Conservation (phyloP, 805 yeast species). For the Saturnispora serradocipensis region DNA sequence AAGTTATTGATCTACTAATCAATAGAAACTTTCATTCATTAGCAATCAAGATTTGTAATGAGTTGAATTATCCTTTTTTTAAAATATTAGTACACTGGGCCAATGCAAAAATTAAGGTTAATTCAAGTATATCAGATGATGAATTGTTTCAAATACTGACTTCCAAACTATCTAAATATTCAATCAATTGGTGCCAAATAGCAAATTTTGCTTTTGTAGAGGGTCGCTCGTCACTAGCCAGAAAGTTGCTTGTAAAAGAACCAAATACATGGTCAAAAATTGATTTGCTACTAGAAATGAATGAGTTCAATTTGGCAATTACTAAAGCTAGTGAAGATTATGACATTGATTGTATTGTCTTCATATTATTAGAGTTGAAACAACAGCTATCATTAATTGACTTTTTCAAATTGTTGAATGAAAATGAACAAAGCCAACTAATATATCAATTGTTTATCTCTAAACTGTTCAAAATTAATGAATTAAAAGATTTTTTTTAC, state of each 20-base stretch:
- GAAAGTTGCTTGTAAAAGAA: constrained; percentile 59
- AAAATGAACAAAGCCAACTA: constrained; percentile 8
- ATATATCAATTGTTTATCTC: not conserved
- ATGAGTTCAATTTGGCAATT: constrained; percentile 53
- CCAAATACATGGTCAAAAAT: constrained; percentile 53
- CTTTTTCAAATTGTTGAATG: constrained; percentile 57
- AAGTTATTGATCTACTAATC: constrained; percentile 47
- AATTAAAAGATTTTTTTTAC: constrained; percentile 46
- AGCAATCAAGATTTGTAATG: constrained; percentile 51
- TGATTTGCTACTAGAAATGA: constrained; percentile 56
- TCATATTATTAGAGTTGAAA: constrained; percentile 46
- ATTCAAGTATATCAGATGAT: constrained; percentile 46
- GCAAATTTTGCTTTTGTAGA: constrained; percentile 67
- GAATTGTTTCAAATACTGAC: constrained; percentile 45
- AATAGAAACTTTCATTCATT: constrained; percentile 50
- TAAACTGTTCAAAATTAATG: constrained; percentile 14
- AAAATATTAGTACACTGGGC: constrained; percentile 75
- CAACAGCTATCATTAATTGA: constrained; percentile 52
- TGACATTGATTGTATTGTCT: constrained; percentile 49
- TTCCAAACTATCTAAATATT: constrained; percentile 30
- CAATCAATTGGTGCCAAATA: constrained; percentile 48
- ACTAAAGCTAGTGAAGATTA: constrained; percentile 54
- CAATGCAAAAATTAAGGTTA: constrained; percentile 50
- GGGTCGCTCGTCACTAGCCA: constrained; percentile 66
- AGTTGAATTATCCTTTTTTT: constrained; percentile 38